Evolutionary conservation across 176 grass and related monocot species (phyloP).

Genomic region (Ensete ventricosum): DNA sequence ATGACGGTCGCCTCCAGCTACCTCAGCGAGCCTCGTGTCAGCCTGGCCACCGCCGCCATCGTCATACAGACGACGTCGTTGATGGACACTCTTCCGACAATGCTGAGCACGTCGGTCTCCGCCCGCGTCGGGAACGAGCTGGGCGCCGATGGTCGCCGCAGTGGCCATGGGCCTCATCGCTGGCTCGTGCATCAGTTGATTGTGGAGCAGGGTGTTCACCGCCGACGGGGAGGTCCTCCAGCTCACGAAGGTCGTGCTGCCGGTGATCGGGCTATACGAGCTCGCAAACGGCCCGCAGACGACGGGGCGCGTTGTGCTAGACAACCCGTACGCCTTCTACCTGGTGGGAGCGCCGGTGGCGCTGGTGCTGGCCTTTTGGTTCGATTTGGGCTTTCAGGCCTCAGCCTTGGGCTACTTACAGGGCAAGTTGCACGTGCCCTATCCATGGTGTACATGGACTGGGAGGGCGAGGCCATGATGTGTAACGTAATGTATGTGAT

Average conservation of each 20-base stretch:
- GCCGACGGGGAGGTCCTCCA: constrained; percentile 9
- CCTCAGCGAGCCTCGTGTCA: constrained; percentile 7
- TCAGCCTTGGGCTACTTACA: too few species aligned
- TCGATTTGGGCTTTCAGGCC: too few species aligned
- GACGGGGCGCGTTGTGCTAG: constrained; percentile 17
- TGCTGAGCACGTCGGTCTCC: constrained; percentile 9
- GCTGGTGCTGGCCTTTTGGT: too few species aligned
- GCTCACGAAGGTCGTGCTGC: constrained; percentile 6
- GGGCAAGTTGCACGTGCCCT: too few species aligned
- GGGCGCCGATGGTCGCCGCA: not conserved
- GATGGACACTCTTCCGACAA: constrained; percentile 20
- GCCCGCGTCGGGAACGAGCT: constrained; percentile 15
- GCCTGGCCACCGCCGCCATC: constrained; percentile 21
- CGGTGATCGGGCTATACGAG: constrained; percentile 16
- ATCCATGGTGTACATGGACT: too few species aligned
- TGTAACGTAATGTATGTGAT: too few species aligned
- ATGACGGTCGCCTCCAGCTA: constrained; percentile 19
- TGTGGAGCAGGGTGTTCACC: constrained; percentile 19
- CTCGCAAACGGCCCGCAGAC: constrained; percentile 22
- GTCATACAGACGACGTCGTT: constrained; percentile 19
- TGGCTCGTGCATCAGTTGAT: constrained; percentile 1
- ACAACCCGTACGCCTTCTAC: too few species aligned
- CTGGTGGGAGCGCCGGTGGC: too few species aligned
- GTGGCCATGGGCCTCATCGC: constrained; percentile 6
- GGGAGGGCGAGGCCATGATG: too few species aligned